These are phyloP conservation scores for Paramecium caudatum DNA, from an alignment of 73 alveolate genomes.

Conservation along the genomic window DNA sequence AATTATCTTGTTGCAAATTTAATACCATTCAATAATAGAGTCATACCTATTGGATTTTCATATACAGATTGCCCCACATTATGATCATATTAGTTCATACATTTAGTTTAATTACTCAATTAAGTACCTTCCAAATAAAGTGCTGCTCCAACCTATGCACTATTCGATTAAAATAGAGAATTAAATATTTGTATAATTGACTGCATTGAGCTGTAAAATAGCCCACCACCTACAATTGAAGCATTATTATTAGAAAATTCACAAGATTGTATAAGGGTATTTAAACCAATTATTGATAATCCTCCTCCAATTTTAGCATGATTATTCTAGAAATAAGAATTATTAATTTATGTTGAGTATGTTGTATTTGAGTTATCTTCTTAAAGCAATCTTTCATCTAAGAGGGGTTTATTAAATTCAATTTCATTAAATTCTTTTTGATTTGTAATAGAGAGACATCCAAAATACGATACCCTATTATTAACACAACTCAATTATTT, in stretches of 20 bases:
- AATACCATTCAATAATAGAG: neutral
- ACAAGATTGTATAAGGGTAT: neutral
- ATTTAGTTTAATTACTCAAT: neutral
- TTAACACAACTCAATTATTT: neutral
- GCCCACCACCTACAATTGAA: neutral
- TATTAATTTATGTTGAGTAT: neutral
- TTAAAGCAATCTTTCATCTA: neutral
- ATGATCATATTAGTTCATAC: neutral
- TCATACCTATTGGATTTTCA: neutral
- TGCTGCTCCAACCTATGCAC: constrained; percentile 52
- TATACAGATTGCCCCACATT: neutral
- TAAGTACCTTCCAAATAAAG: neutral
- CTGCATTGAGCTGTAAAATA: neutral
- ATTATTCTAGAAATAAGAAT: neutral
- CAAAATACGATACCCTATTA: neutral
- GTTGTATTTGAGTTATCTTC: neutral
- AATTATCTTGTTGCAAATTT: neutral
- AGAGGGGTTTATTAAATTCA: neutral
- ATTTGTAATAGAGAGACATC: neutral
- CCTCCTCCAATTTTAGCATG: constrained; percentile 37
- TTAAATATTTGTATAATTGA: neutral
- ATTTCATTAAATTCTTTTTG: neutral
- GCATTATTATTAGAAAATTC: constrained; percentile 48
- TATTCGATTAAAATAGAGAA: neutral
- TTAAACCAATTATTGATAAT: neutral